Evolutionary conservation across 2,329 filamentous ascomycete species (phyloP).

Genomic region (Aspergillus flavus): DNA sequence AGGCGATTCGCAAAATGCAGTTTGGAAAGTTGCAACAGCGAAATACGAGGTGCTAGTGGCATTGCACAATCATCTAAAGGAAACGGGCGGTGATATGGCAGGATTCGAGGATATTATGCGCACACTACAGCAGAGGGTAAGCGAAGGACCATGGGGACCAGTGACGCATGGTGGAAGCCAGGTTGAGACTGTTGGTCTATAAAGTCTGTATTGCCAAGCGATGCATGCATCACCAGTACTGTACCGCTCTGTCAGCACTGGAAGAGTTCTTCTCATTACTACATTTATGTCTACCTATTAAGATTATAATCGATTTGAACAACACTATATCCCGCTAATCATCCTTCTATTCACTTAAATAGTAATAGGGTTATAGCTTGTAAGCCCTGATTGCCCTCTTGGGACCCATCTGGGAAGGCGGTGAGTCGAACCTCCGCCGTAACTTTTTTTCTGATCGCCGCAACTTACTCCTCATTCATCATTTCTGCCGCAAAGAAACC

Average conservation of each 20-base stretch:
- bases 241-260: not conserved
- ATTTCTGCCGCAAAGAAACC: not conserved
- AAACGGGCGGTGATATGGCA: constrained; percentile 31
- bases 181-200: constrained; percentile 42
- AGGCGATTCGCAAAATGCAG: constrained; percentile 59
- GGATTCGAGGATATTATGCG: constrained; percentile 45
- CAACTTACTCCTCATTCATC: constrained; percentile 4
- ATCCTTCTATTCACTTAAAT: not conserved
- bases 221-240: not conserved
- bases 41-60: constrained; percentile 60
- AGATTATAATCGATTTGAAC: not conserved
- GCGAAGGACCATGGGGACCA: constrained; percentile 46
- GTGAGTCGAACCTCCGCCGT: constrained; percentile 23
- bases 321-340: no score
- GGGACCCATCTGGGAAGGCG: constrained; percentile 20
- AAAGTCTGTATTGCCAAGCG: constrained; percentile 3
- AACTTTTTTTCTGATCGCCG: constrained; percentile 25
- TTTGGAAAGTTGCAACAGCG: constrained; percentile 59
- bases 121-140: constrained; percentile 43
- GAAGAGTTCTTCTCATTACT: not conserved
- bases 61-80: constrained; percentile 50
- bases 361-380: constrained; percentile 9
- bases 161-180: constrained; percentile 32
- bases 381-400: constrained; percentile 18
- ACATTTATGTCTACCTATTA: not conserved